A percentile compares a stretch with the other conserved stretches of the same genome.
Conservation (phyloP, 345 rosid species). For the Sisymbrium irio region DNA sequence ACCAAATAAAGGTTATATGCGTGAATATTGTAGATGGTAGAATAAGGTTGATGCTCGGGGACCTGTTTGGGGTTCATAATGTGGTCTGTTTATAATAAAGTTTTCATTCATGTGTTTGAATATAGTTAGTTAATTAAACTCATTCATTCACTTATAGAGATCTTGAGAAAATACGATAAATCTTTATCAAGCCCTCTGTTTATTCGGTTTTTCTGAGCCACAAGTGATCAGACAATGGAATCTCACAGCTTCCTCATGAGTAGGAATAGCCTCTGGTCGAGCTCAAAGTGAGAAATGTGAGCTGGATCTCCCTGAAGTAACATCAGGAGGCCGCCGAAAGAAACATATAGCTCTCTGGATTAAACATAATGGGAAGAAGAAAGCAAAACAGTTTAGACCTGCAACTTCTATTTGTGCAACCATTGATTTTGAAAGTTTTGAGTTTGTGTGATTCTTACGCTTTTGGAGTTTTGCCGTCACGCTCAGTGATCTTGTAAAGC, state of each 20-base stretch:
- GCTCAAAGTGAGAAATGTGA: slow-evolving; percentile 63
- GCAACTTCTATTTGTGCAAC: neutral
- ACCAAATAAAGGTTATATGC: no score
- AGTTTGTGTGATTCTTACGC: slow-evolving; percentile 46
- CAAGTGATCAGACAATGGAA: neutral
- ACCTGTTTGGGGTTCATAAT: no score
- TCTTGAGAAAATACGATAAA: neutral
- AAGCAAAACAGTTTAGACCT: no score
- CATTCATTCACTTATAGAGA: no score
- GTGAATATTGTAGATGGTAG: no score
- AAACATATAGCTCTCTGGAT: slow-evolving; percentile 72
- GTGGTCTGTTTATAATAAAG: no score
- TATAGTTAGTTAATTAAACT: no score
- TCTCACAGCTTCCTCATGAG: slow-evolving; percentile 65
- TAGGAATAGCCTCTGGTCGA: slow-evolving; percentile 80
- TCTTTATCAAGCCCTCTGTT: neutral
- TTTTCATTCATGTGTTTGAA: no score
- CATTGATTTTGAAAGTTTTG: no score
- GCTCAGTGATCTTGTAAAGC: slow-evolving; percentile 75
- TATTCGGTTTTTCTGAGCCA: neutral
- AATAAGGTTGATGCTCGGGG: no score
- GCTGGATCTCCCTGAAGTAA: slow-evolving; percentile 75
- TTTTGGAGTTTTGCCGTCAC: slow-evolving; percentile 52
- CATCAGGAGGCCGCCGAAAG: slow-evolving; percentile 83
- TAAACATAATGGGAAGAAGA: neutral